A percentile compares a stretch with the other conserved stretches of the same genome.
Evolutionary conservation across 495 filamentous ascomycete species (phyloP).

Genomic region (Penicillium samsonianum): DNA sequence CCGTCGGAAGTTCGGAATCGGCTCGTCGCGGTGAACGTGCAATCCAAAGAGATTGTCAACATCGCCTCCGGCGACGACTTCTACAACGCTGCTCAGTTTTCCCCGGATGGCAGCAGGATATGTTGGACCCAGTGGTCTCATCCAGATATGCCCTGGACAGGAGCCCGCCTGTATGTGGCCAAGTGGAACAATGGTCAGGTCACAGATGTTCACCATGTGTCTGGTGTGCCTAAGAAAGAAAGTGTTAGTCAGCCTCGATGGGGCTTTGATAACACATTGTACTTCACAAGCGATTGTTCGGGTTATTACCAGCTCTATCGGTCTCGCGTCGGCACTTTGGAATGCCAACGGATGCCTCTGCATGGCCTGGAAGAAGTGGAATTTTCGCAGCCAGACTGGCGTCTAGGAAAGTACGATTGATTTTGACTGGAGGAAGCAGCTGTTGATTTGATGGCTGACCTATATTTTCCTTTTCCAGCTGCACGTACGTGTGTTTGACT

Average conservation of each 20-base stretch:
- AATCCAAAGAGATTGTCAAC: constrained; percentile 20
- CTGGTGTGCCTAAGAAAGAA: constrained; percentile 22
- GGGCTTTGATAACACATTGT: constrained; percentile 36
- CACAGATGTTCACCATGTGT: constrained; percentile 13
- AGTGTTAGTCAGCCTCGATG: constrained; percentile 41
- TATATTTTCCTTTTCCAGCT: constrained; percentile 15
- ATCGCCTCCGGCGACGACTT: constrained; percentile 42
- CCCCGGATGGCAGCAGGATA: constrained; percentile 33
- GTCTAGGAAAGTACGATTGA: constrained; percentile 31
- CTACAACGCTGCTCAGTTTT: constrained; percentile 43
- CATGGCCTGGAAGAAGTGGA: constrained; percentile 37
- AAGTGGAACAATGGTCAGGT: constrained; percentile 25
- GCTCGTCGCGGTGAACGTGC: constrained; percentile 37
- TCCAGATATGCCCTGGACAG: constrained; percentile 44
- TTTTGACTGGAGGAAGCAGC: background rate
- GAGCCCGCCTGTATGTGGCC: constrained; percentile 33
- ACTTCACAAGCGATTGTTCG: constrained; percentile 33
- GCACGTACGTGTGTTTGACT: constrained; percentile 30
- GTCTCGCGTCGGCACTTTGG: constrained; percentile 1
- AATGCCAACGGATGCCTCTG: constrained; percentile 22
- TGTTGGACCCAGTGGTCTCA: constrained; percentile 48
- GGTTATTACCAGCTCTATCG: constrained; percentile 40
- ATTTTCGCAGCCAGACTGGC: constrained; percentile 34
- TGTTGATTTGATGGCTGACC: background rate
- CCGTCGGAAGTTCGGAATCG: constrained; percentile 33